Conservation (phyloP, 2,329 filamentous ascomycete genomes). For the Microsporum audouinii region DNA sequence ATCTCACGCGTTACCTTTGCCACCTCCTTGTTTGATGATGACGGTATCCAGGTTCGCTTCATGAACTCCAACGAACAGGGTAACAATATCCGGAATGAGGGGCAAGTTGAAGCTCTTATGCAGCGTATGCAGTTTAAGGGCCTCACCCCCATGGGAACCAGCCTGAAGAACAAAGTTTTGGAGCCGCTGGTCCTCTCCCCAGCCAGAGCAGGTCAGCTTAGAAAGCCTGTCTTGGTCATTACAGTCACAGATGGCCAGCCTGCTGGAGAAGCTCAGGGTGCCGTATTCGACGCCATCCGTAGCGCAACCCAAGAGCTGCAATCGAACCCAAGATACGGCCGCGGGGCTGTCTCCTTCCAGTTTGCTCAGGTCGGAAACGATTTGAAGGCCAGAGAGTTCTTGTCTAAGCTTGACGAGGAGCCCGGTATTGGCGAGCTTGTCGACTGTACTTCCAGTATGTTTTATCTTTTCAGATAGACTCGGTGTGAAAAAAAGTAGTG, state of each 20-base stretch:
- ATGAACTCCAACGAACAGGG: conserved; percentile 51
- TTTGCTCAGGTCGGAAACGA: conserved; percentile 61
- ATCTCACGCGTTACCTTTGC: conserved; percentile 52
- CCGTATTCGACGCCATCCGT: conserved; percentile 48
- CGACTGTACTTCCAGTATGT: conserved; percentile 58
- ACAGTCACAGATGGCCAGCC: conserved; percentile 57
- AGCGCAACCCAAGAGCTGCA: conserved; percentile 43
- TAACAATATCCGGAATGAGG: conserved; percentile 46
- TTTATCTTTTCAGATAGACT: background rate
- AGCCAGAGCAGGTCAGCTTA: conserved; percentile 42
- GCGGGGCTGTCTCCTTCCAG: conserved; percentile 52
- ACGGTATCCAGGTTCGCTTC: conserved; percentile 57
- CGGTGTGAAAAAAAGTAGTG: background rate
- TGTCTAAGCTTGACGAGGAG: conserved; percentile 53
- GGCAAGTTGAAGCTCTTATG: conserved; percentile 49
- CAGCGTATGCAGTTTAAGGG: conserved; percentile 51
- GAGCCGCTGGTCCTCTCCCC: conserved; percentile 48
- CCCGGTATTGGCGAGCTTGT: conserved; percentile 50
- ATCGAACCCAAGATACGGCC: conserved; percentile 41
- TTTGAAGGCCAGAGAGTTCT: conserved; percentile 51
- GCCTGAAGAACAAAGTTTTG: conserved; percentile 51
- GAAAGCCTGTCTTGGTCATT: conserved; percentile 55
- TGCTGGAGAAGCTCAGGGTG: conserved; percentile 47
- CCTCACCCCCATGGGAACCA: conserved; percentile 55
- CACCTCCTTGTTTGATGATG: conserved; percentile 56